These are phyloP conservation scores for Solanum bulbocastanum DNA, from an alignment of 257 asterid genomes.

Conservation along the genomic window DNA sequence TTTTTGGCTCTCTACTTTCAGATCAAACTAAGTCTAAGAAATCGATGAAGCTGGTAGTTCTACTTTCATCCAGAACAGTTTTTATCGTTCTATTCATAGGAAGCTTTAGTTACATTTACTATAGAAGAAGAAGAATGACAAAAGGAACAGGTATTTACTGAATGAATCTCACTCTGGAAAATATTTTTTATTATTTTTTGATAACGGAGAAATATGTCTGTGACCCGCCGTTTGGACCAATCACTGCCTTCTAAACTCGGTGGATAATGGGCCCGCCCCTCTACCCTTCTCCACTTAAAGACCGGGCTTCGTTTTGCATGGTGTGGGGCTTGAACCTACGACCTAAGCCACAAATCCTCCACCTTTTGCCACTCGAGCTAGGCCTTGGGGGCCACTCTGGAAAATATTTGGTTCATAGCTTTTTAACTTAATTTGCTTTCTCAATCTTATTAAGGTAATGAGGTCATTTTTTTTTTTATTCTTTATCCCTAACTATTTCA, in stretches of 20 bases:
- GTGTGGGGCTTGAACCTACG: too few species aligned
- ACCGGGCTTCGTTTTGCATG: too few species aligned
- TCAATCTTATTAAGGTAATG: background rate
- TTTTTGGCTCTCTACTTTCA: background rate
- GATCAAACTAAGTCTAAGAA: background rate
- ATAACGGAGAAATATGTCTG: too few species aligned
- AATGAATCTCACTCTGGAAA: background rate
- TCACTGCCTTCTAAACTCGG: too few species aligned
- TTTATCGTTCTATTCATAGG: background rate
- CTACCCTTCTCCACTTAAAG: too few species aligned
- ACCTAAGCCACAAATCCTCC: too few species aligned
- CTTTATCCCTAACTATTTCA: too few species aligned
- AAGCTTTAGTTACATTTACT: too few species aligned
- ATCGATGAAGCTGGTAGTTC: background rate
- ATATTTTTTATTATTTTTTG: background rate
- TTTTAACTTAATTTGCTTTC: background rate
- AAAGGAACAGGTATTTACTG: background rate
- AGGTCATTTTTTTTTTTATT: too few species aligned
- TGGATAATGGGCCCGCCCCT: too few species aligned
- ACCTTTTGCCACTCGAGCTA: too few species aligned
- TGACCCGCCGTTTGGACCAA: too few species aligned
- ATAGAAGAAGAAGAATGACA: background rate
- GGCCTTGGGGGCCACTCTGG: background rate
- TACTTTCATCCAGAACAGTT: background rate
- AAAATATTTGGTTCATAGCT: background rate